Evolutionary conservation across 2,329 filamentous ascomycete genomes (phyloP).

Genomic region (Dactylonectria estremocensis): DNA sequence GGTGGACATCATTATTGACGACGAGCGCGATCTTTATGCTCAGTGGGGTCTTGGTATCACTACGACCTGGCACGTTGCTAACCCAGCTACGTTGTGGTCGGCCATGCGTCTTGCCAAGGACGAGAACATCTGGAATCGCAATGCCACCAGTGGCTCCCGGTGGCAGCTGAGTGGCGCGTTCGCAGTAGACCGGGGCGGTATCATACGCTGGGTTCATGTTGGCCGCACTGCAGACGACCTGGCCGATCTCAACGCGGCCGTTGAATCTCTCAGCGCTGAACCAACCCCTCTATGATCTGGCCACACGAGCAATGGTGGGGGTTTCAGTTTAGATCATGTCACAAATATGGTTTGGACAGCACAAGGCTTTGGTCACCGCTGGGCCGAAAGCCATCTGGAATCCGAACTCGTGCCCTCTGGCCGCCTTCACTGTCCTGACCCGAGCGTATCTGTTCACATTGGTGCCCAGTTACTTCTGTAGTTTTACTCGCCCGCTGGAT

Average conservation of each 20-base stretch:
- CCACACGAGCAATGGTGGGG: not conserved
- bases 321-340: not conserved
- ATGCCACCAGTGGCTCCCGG: slow-evolving; percentile 75
- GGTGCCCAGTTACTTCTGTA: not conserved
- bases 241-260: slow-evolving; percentile 49
- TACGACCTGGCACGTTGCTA: slow-evolving; percentile 74
- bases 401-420: not conserved
- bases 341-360: not conserved
- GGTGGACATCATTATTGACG: slow-evolving; percentile 73
- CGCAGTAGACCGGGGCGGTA: slow-evolving; percentile 58
- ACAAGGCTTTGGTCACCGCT: not conserved
- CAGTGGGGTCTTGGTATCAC: slow-evolving; percentile 77
- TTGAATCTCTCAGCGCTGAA: slow-evolving; percentile 46
- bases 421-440: not conserved
- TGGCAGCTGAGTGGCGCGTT: slow-evolving; percentile 81
- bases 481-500: not conserved
- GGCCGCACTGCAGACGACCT: slow-evolving; percentile 51
- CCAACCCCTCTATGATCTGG: slow-evolving; percentile 10
- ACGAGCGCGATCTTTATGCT: slow-evolving; percentile 72
- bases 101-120: slow-evolving; percentile 71
- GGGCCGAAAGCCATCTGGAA: not conserved
- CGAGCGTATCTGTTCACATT: not conserved
- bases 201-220: slow-evolving; percentile 51
- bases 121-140: slow-evolving; percentile 77
- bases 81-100: slow-evolving; percentile 70